These are phyloP conservation scores for Linnemannia exigua DNA, from an alignment of 192 early-diverging fungal genomes.

Conservation along the genomic window DNA sequence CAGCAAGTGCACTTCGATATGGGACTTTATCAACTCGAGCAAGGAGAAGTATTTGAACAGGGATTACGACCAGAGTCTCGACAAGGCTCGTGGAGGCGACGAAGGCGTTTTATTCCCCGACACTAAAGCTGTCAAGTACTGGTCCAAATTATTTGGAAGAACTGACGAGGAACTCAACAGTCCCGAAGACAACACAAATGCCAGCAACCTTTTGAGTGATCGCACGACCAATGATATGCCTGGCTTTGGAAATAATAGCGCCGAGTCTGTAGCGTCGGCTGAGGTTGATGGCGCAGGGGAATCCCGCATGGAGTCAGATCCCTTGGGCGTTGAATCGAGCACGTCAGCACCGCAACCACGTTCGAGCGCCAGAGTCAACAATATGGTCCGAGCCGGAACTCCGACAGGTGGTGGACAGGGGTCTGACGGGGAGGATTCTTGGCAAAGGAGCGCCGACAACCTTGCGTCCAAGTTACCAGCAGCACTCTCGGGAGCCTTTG, in stretches of 20 bases:
- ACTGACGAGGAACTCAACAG: slow-evolving; percentile 69
- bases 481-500: slow-evolving; percentile 42
- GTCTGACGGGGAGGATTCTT: slow-evolving; percentile 25
- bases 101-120: slow-evolving; percentile 78
- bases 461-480: slow-evolving; percentile 42
- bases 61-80: slow-evolving; percentile 66
- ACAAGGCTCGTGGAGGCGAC: slow-evolving; percentile 59
- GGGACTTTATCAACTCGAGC: slow-evolving; percentile 82
- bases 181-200: slow-evolving; percentile 14
- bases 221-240: slow-evolving; percentile 39
- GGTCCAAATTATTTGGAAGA: slow-evolving; percentile 77
- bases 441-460: slow-evolving; percentile 41
- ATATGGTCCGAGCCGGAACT: not conserved
- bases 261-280: slow-evolving; percentile 10
- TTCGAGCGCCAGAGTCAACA: slow-evolving; percentile 4
- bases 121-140: slow-evolving; percentile 75
- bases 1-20: slow-evolving; percentile 74
- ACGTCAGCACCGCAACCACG: slow-evolving; percentile 2
- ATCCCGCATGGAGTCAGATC: slow-evolving; percentile 10
- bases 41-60: slow-evolving; percentile 71
- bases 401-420: not conserved
- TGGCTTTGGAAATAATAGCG: slow-evolving; percentile 27
- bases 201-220: slow-evolving; percentile 19
- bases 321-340: slow-evolving; percentile 18
- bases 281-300: slow-evolving; percentile 8